Evolutionary conservation across 2,329 filamentous ascomycete species (phyloP).

Genomic region (Alternaria novae-zelandiae): DNA sequence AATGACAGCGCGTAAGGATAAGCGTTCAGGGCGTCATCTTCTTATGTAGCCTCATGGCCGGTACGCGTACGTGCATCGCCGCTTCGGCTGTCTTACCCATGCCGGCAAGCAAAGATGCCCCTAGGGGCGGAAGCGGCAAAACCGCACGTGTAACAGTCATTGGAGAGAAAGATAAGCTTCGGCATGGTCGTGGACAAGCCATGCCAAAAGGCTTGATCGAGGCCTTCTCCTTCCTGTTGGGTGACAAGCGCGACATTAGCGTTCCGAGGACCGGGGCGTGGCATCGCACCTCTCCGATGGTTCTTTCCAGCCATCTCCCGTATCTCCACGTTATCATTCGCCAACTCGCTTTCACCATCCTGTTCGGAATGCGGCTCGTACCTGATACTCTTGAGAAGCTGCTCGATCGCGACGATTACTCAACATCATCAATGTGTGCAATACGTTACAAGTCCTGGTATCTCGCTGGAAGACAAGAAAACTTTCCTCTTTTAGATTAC

Average conservation of each 20-base stretch:
- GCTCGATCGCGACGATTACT: not conserved
- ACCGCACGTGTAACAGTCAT: constrained; percentile 21
- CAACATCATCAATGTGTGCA: not conserved
- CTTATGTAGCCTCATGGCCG: constrained; percentile 9
- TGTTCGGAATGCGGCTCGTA: not conserved
- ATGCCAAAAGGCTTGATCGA: constrained; percentile 24
- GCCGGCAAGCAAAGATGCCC: not conserved
- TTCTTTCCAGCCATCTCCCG: not conserved
- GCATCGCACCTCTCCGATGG: constrained; percentile 10
- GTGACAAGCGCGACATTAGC: constrained; percentile 22
- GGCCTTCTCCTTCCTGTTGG: constrained; percentile 26
- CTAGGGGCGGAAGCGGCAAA: not conserved
- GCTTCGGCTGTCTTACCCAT: not conserved
- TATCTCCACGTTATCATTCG: not conserved
- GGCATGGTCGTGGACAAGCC: constrained; percentile 20
- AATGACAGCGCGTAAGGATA: not conserved
- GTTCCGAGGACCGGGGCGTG: constrained; percentile 7
- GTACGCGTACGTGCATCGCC: not conserved
- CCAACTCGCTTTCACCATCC: not conserved
- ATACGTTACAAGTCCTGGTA: not conserved
- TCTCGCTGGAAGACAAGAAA: not conserved
- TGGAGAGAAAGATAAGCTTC: constrained; percentile 28
- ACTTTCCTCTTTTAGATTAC: not conserved
- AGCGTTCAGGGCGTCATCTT: not conserved
- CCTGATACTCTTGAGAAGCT: not conserved